phyloP scores from a whole-genome alignment of 805 yeast genomes.

The Cyberlindnera meyerae region DNA sequence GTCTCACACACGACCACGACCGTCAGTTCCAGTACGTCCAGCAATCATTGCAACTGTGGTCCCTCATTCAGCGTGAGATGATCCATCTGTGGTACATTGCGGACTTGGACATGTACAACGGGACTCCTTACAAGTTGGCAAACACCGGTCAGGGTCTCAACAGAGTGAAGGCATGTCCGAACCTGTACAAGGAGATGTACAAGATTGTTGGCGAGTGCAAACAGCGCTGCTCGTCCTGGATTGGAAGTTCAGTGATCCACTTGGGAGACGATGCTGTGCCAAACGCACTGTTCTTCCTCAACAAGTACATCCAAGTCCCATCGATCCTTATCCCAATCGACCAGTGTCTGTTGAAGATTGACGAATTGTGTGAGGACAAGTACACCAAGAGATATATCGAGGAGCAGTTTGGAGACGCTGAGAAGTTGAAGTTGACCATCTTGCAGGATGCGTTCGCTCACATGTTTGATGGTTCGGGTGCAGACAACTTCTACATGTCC shows the following conservation, averaged over 20 bases:
- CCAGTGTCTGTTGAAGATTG: slow-evolving; percentile 50
- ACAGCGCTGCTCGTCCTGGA: slow-evolving; percentile 59
- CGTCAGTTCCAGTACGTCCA: slow-evolving; percentile 71
- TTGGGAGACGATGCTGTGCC: slow-evolving; percentile 83
- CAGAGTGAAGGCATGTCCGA: slow-evolving; percentile 70
- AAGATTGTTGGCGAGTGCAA: slow-evolving; percentile 63
- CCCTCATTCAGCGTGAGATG: slow-evolving; percentile 73
- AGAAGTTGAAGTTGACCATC: slow-evolving; percentile 44
- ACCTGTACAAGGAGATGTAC: slow-evolving; percentile 65
- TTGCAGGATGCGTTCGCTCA: slow-evolving; percentile 39
- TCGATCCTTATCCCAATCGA: slow-evolving; percentile 71
- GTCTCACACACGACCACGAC: slow-evolving; percentile 67
- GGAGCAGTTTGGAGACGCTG: slow-evolving; percentile 52
- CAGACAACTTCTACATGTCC: slow-evolving; percentile 77
- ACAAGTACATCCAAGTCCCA: slow-evolving; percentile 78
- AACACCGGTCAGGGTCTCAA: slow-evolving; percentile 82
- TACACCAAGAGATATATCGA: slow-evolving; percentile 45
- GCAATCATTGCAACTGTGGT: slow-evolving; percentile 73
- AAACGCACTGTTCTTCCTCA: slow-evolving; percentile 72
- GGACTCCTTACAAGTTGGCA: slow-evolving; percentile 48
- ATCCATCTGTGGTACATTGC: slow-evolving; percentile 73
- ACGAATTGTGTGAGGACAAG: slow-evolving; percentile 46
- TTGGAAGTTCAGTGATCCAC: slow-evolving; percentile 77
- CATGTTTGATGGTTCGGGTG: slow-evolving; percentile 74
- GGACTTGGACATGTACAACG: slow-evolving; percentile 63